These are phyloP conservation scores for Venturia carpophila DNA, from an alignment of 2,329 filamentous ascomycete genomes.

Conservation along the genomic window DNA sequence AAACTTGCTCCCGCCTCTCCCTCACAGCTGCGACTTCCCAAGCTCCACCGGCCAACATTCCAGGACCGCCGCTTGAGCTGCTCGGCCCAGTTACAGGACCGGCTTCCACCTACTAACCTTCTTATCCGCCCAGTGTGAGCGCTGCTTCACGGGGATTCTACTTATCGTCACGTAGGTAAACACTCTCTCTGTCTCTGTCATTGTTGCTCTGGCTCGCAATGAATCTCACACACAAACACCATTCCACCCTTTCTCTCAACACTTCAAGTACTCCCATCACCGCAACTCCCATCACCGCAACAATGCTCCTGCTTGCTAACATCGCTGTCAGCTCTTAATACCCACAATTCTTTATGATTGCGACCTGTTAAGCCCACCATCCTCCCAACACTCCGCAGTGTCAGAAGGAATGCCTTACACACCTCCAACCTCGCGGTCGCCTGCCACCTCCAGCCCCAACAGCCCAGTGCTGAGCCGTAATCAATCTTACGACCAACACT, in stretches of 20 bases:
- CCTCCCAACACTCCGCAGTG: not conserved
- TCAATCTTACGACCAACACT: slow-evolving; percentile 41
- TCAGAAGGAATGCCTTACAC: slow-evolving; percentile 72
- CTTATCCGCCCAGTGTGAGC: slow-evolving; percentile 9
- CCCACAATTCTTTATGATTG: slow-evolving; percentile 12
- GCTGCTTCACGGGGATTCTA: slow-evolving; percentile 5
- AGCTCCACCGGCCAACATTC: not conserved
- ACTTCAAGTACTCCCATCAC: not conserved
- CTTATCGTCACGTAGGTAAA: slow-evolving; percentile 11
- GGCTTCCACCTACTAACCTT: slow-evolving; percentile 8
- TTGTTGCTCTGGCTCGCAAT: not conserved
- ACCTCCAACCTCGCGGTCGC: slow-evolving; percentile 58
- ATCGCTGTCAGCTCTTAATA: not conserved
- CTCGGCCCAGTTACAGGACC: not conserved
- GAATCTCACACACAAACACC: not conserved
- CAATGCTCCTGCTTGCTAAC: not conserved
- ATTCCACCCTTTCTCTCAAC: not conserved
- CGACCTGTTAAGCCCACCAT: not conserved
- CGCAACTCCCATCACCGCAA: not conserved
- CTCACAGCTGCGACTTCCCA: not conserved
- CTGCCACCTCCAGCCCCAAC: slow-evolving; percentile 47
- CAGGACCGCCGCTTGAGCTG: not conserved
- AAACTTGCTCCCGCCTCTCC: not conserved
- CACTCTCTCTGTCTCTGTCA: not conserved
- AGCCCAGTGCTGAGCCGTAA: slow-evolving; percentile 44